Percentiles rank a stretch among this genome's conserved stretches.
These are phyloP conservation scores for Beauveria asiatica DNA, from an alignment of 2,329 filamentous ascomycete genomes.

Conservation along the genomic window DNA sequence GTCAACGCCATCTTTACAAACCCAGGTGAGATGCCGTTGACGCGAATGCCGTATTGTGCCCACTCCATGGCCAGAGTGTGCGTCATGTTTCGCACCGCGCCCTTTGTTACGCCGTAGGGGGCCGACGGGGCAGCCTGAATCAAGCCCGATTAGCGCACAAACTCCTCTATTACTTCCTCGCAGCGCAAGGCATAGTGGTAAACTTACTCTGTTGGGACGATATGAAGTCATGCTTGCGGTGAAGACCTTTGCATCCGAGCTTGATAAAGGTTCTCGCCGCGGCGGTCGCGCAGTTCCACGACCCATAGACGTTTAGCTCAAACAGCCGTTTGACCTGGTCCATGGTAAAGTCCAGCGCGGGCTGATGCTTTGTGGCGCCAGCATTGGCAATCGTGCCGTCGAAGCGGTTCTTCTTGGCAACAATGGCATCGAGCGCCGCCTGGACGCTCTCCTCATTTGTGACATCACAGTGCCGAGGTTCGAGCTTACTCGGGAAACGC, in stretches of 20 bases:
- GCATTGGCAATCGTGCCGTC: conserved; percentile 43
- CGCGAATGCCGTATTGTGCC: conserved; percentile 36
- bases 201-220: conserved; percentile 31
- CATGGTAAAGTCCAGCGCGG: conserved; percentile 33
- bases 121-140: conserved; percentile 38
- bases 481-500: conserved; percentile 31
- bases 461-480: conserved; percentile 38
- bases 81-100: conserved; percentile 31
- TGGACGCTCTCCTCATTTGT: conserved; percentile 32
- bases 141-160: not conserved
- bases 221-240: conserved; percentile 40
- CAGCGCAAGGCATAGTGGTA: not conserved
- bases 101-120: conserved; percentile 37
- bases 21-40: conserved; percentile 39
- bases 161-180: not conserved
- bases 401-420: conserved; percentile 29
- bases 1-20: conserved; percentile 23
- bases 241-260: conserved; percentile 30
- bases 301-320: conserved; percentile 38
- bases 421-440: conserved; percentile 31
- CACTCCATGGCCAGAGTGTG: conserved; percentile 39
- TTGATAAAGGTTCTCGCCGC: conserved; percentile 33
- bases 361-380: conserved; percentile 41
- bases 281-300: conserved; percentile 36
- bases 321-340: conserved; percentile 25